Percentiles rank a stretch among this genome's conserved stretches.
Conservation (phyloP, 2,329 filamentous ascomycete species). For the Fusarium tupiense region DNA sequence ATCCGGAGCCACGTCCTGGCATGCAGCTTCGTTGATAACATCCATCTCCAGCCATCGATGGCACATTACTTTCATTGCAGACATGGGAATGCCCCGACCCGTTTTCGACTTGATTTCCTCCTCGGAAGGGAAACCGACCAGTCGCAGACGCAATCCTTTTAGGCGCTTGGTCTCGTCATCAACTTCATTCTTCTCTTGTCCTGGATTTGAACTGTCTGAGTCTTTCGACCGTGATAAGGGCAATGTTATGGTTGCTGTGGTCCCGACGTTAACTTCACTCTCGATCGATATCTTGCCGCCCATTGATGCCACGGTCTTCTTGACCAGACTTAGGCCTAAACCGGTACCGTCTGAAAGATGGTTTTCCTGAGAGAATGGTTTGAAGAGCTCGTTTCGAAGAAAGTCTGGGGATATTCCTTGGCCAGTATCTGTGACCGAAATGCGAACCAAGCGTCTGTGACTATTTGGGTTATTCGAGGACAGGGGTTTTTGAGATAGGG, state of each 20-base stretch:
- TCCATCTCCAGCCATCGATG: slow-evolving; percentile 38
- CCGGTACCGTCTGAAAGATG: slow-evolving; percentile 68
- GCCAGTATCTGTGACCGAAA: slow-evolving; percentile 71
- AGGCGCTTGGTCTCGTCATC: slow-evolving; percentile 43
- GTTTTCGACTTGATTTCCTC: slow-evolving; percentile 1
- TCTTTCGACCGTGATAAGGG: slow-evolving; percentile 37
- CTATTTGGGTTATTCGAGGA: background rate
- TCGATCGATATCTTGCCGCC: slow-evolving; percentile 67
- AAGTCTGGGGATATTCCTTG: slow-evolving; percentile 73
- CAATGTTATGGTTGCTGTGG: slow-evolving; percentile 47
- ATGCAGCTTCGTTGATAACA: slow-evolving; percentile 6
- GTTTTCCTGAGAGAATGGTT: slow-evolving; percentile 72
- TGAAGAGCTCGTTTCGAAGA: slow-evolving; percentile 69
- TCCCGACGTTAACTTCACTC: slow-evolving; percentile 53
- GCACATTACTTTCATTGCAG: slow-evolving; percentile 30
- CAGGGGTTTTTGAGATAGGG: slow-evolving; percentile 36
- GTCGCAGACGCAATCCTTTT: slow-evolving; percentile 42
- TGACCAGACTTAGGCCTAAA: slow-evolving; percentile 72
- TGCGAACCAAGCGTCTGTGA: slow-evolving; percentile 29
- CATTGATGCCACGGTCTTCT: slow-evolving; percentile 67
- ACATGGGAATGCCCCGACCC: slow-evolving; percentile 15
- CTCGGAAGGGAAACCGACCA: slow-evolving; percentile 21
- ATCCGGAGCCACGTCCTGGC: slow-evolving; percentile 35
- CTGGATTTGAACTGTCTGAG: background rate
- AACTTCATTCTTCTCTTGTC: slow-evolving; percentile 41